A percentile compares a stretch with the other conserved stretches of the same genome.
These are phyloP conservation scores for Schizosaccharomyces cryophilus DNA, from an alignment of 805 yeast species.

Conservation along the genomic window DNA sequence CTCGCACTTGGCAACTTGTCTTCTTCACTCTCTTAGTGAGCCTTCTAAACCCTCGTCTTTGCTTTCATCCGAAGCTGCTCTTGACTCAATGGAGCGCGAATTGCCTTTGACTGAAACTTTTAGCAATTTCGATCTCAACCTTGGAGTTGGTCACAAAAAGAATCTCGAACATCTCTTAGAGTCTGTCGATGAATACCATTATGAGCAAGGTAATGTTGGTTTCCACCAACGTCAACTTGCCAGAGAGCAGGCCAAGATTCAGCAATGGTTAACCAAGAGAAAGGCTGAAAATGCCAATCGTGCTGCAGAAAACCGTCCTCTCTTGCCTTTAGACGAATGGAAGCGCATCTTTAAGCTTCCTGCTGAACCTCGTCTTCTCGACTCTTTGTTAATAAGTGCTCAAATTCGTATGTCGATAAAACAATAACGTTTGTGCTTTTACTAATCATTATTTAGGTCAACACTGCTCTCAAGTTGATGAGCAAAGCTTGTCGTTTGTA, in stretches of 20 bases:
- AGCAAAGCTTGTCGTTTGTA: slow-evolving; percentile 40
- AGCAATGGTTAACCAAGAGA: slow-evolving; percentile 35
- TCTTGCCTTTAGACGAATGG: slow-evolving; percentile 34
- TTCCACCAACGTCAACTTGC: slow-evolving; percentile 55
- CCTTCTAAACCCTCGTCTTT: not conserved
- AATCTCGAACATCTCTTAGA: slow-evolving; percentile 39
- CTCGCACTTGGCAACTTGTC: slow-evolving; percentile 38
- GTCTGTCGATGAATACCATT: slow-evolving; percentile 49
- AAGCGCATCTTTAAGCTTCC: slow-evolving; percentile 36
- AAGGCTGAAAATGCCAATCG: slow-evolving; percentile 39
- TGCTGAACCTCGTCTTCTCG: slow-evolving; percentile 49
- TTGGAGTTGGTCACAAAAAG: slow-evolving; percentile 19
- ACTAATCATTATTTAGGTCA: slow-evolving; percentile 17
- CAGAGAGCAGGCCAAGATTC: slow-evolving; percentile 43
- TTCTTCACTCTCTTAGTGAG: slow-evolving; percentile 15
- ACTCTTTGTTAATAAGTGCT: slow-evolving; percentile 41
- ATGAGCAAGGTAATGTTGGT: slow-evolving; percentile 57
- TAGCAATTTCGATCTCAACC: slow-evolving; percentile 18
- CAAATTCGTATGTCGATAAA: slow-evolving; percentile 19
- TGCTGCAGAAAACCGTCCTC: slow-evolving; percentile 30
- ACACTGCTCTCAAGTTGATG: slow-evolving; percentile 46
- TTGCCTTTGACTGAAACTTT: not conserved
- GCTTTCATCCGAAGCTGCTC: slow-evolving; percentile 8
- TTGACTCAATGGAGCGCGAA: slow-evolving; percentile 13
- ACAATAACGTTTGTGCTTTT: not conserved